A percentile compares a stretch with the other conserved stretches of the same genome.
phyloP scores from a whole-genome alignment of 257 asterid genomes.

The Scutellaria minor region DNA sequence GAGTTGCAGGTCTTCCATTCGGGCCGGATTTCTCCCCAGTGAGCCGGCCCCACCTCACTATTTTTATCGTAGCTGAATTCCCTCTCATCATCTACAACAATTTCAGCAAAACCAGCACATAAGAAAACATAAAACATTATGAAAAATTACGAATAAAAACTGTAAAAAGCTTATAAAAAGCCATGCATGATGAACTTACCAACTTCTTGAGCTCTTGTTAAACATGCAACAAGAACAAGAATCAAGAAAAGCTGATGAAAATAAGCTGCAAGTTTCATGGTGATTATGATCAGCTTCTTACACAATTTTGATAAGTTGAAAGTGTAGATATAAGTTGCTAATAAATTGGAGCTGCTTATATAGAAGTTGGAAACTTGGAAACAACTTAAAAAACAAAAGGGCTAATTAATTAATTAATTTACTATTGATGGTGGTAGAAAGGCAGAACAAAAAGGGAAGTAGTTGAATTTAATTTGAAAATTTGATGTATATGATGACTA shows the following conservation, averaged over 20 bases:
- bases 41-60: slow-evolving; percentile 54
- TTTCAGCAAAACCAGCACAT: neutral
- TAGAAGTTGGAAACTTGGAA: neutral
- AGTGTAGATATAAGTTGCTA: neutral
- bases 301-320: neutral
- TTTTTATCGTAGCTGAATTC: slow-evolving; percentile 54
- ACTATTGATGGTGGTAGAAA: neutral
- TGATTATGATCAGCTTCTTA: neutral
- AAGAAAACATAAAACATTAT: neutral
- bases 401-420: neutral
- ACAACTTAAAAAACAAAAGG: neutral
- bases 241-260: slow-evolving; percentile 27
- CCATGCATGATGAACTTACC: slow-evolving; percentile 38
- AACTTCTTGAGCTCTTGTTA: slow-evolving; percentile 57
- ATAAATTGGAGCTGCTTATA: neutral
- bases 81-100: slow-evolving; percentile 54
- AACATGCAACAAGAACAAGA: slow-evolving; percentile 38
- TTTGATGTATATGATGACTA: neutral
- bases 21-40: slow-evolving; percentile 67
- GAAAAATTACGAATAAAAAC: neutral
- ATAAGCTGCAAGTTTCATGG: slow-evolving; percentile 21
- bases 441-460: neutral
- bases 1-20: slow-evolving; percentile 58
- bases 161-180: neutral
- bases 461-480: neutral